Evolutionary conservation across 331 rosid genomes (phyloP), one percentile per base, ranked within the genome.

Genomic region (Cucumis variabilis): DNA sequence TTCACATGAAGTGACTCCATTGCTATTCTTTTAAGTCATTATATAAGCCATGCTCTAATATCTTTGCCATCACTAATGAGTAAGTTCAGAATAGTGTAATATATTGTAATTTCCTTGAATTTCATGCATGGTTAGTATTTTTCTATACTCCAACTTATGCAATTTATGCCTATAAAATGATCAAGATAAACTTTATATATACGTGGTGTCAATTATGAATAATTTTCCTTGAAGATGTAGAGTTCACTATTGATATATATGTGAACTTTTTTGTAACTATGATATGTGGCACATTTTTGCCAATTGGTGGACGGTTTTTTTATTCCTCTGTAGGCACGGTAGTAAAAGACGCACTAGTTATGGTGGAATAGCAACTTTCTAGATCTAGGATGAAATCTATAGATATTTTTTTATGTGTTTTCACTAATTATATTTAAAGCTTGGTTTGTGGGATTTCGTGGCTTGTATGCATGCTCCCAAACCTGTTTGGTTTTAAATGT

Each of bases 21-120:
- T 98, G 98, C 99, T 84, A 75, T 95, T 84, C 92, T 93, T 86
- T 91, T 96, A 90, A 96, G 99, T 87, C 98, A 96, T 87, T 96
- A 94, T 96, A 94, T 86, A 91, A 93, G 79, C 98, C 99, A 73
- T 68, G 85, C 92, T 95, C 98, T 67, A 94, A 98, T 82, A 93
- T 94, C 91, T 97, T 97, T 92, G 98, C 99, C 89, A 95, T 97
- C 95, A 97, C 99, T 73, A 95, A 97, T 83, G 94, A 93, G 99
- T 97, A 90, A 95, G 98, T 92, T 71, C 85, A 67, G 65, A 83
- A 21, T 84, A 73, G 71, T 50, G 33, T 44, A 55, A 83, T 13
- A 4, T 83, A 23, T 41, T 65, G 75, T n/a, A 65, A 65, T 65
- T 65, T 23, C 13, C 73, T 82, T 37, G 86, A 14, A 37, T 60